These are phyloP conservation scores for Mycosarcoma maydis DNA, from an alignment of 1,284 basidiomycete genomes.

Conservation along the genomic window DNA sequence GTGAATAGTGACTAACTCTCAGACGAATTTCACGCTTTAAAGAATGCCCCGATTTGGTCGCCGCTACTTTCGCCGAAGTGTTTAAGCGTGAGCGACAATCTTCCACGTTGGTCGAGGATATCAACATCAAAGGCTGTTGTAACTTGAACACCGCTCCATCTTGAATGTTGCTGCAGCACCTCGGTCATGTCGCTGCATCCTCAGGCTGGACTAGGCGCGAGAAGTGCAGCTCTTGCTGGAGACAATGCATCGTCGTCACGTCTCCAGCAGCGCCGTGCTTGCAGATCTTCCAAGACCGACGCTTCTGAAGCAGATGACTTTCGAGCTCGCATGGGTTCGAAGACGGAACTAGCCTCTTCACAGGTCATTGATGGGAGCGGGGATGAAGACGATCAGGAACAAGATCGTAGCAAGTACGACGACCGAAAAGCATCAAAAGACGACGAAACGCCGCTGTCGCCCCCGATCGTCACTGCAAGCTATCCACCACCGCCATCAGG, in stretches of 20 bases:
- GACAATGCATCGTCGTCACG: conserved; percentile 1
- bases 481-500: conserved; percentile 16
- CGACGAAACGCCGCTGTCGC: conserved; percentile 12
- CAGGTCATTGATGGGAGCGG: conserved; percentile 15
- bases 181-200: conserved; percentile 17
- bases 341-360: not conserved
- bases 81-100: no score
- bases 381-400: conserved; percentile 12
- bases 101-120: not conserved
- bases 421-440: conserved; percentile 22
- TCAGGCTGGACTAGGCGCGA: not conserved
- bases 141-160: not conserved
- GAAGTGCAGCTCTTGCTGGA: not conserved
- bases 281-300: conserved; percentile 18
- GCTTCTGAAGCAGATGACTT: conserved; percentile 13
- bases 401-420: conserved; percentile 7
- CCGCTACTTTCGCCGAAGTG: conserved; percentile 4
- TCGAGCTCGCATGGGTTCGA: conserved; percentile 12
- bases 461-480: conserved; percentile 13
- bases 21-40: not conserved
- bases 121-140: not conserved
- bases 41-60: not conserved
- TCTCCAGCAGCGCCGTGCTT: conserved; percentile 22
- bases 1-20: no score
- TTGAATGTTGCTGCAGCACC: no score